phyloP scores from a whole-genome alignment of 352 stramenopile species.

The Pythium utonaiense region DNA sequence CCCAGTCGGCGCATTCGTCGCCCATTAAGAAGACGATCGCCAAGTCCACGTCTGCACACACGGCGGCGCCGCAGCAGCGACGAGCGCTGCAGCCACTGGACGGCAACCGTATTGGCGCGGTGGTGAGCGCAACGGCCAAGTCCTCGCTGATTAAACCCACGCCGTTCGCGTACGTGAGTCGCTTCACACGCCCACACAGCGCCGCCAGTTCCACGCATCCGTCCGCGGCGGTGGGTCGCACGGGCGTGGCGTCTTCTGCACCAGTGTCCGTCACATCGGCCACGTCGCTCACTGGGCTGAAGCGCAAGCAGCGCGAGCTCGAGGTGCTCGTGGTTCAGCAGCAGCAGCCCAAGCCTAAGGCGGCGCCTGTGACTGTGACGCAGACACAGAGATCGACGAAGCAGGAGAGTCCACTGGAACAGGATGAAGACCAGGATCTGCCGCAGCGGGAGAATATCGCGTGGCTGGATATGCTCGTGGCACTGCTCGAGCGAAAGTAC shows the following conservation, averaged over 20 bases:
- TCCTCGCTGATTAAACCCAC: not conserved
- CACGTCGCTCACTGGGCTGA: slow-evolving; percentile 12
- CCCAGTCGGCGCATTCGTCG: not conserved
- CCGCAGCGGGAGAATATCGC: slow-evolving; percentile 54
- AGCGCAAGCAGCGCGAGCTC: slow-evolving; percentile 19
- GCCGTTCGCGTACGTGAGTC: slow-evolving; percentile 17
- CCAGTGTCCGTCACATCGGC: no score
- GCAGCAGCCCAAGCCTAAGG: not conserved
- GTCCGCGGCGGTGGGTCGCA: no score
- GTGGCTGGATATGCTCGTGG: slow-evolving; percentile 84
- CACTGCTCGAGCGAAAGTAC: slow-evolving; percentile 69
- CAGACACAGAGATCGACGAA: no score
- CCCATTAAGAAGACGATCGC: not conserved
- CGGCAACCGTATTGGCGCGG: slow-evolving; percentile 2
- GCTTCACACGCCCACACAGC: slow-evolving; percentile 4
- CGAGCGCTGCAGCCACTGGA: slow-evolving; percentile 18
- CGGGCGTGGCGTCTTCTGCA: no score
- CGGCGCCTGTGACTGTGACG: no score
- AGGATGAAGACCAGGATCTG: not conserved
- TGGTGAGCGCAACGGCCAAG: not conserved
- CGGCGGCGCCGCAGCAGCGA: not conserved
- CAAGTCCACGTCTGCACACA: not conserved
- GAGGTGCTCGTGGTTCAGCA: slow-evolving; percentile 1
- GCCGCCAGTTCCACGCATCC: no score
- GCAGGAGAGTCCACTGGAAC: not conserved